These are phyloP conservation scores for Taphrina confusa DNA, from an alignment of 1,139 yeast genomes.

Conservation along the genomic window DNA sequence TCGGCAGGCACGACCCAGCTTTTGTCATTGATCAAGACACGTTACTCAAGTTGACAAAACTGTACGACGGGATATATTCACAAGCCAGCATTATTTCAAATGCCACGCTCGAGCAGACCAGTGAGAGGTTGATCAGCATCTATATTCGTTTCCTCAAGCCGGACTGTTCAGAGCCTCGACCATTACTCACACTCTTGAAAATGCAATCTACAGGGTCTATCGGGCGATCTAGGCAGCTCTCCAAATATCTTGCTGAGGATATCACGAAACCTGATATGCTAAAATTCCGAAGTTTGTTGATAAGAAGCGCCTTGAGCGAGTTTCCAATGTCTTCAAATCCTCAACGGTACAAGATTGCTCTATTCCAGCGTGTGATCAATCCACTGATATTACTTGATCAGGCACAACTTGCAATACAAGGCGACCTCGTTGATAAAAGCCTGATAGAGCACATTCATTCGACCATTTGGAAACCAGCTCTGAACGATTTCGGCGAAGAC, in stretches of 20 bases:
- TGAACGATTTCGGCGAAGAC: constrained; percentile 54
- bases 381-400: constrained; percentile 29
- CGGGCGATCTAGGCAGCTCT: not conserved
- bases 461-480: constrained; percentile 62
- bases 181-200: not conserved
- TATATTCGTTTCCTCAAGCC: not conserved
- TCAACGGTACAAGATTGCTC: constrained; percentile 19
- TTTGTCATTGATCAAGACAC: not conserved
- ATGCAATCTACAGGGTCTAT: not conserved
- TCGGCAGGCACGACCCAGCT: not conserved
- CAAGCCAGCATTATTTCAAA: not conserved
- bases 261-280: not conserved
- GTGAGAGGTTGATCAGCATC: not conserved
- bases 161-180: not conserved
- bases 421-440: constrained; percentile 38
- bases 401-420: not conserved
- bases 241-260: not conserved
- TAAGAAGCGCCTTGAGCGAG: not conserved
- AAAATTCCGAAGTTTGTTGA: not conserved
- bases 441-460: constrained; percentile 69
- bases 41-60: not conserved
- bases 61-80: not conserved
- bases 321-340: not conserved
- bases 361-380: constrained; percentile 28
- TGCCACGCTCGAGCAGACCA: not conserved